Base-by-base conservation (phyloP, 164 flowering plant species). In the Dillenia suffruticosa region DNA sequence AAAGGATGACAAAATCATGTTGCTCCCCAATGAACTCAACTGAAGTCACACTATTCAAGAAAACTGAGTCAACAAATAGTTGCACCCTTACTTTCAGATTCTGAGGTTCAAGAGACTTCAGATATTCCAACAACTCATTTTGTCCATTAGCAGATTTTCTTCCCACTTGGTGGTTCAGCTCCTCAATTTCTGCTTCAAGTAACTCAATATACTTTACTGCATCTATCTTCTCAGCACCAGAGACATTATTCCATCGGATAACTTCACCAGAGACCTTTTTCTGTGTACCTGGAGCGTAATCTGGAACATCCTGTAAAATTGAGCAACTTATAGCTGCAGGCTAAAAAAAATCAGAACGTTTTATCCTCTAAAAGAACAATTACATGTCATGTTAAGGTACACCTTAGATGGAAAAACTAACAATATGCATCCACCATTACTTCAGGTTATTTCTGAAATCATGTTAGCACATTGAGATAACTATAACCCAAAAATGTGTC, bases 101-200 rank as follows among this genome's bases (percentile, higher is more conserved):
- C 71, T 91, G 99, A 17, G 99, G 99, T 76, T 94, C 97, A 57
- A 94, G 94, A 57, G 96, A 70, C 79, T 84, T 91, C 13, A 94
- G 87, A 76, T 82, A 94, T 50, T 87, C 99, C 81, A 94, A 72
- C 57, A 94, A 70, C 63, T 85, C 97, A 79, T 94, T 94, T 61
- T 74, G 86, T 49, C 92, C 95, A 76, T 76, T 81, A 17, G 77
- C 68, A 65, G 93, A 79, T 72, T 74, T 87, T 69, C 88, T 82
- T 63, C 75, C 92, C 26, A 94, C 79, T 74, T 91, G 99, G 53
- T 68, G 78, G 68, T 84, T 91, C 51, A 94, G 66, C 72, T 91
- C 97, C 77, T 94, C 99, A 57, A 94, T 79, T 81, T 94, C 97
- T 63, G 90, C 93, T 77, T 94, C 99, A 62, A 91, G 92, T 59